Base-by-base conservation (phyloP, 805 yeast species). In the Hanseniaspora taiwanica region DNA sequence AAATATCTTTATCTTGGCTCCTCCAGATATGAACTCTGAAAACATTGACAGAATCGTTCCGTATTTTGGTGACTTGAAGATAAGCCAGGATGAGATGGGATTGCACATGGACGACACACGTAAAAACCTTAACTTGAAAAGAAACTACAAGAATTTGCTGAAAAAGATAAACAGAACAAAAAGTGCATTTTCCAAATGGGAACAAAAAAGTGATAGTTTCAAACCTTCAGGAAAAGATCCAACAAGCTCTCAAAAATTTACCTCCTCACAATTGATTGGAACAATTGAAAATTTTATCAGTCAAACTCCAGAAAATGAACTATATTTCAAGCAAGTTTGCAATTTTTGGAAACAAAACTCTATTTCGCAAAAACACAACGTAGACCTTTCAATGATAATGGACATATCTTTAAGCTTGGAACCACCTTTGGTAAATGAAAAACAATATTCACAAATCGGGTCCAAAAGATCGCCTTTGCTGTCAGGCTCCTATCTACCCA, bases 1-100 rank as follows among this genome's bases (percentile, higher is more conserved):
- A 40, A 71, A 76, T 42, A 57, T 68, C 71, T 39, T 75, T 78
- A 21, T 86, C 21, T 70, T 84, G 65, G 87, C 93, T 8, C 85
- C 96, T 3, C 82, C 89, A 50, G 91, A 93, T 9, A 68, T 89
- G 48, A 95, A 95, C 29, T 82, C 82, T 51, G 76, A 75, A 38
- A 73, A 76, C 40, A 18, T 33, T 17, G n/a, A 17, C 12, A 9
- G n/a, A 3, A 93, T 82, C 10, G 76, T 89, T 36, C 95, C 97
- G 1, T 87, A 78, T 53, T 87, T 84, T 62, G 96, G 96, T 9
- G 97, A 87, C 54, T 65, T 87, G 47, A 65, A 76, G 8, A 74
- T 85, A 14, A 50, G 49, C 38, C 55, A 56, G 4, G 57, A 53
- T 42, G 56, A 56, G 36, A n/a, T 29, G 17, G 33, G 33, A 14